These are phyloP conservation scores for Xerocomus nothofagi DNA, from an alignment of 1,284 basidiomycete species.

Conservation along the genomic window DNA sequence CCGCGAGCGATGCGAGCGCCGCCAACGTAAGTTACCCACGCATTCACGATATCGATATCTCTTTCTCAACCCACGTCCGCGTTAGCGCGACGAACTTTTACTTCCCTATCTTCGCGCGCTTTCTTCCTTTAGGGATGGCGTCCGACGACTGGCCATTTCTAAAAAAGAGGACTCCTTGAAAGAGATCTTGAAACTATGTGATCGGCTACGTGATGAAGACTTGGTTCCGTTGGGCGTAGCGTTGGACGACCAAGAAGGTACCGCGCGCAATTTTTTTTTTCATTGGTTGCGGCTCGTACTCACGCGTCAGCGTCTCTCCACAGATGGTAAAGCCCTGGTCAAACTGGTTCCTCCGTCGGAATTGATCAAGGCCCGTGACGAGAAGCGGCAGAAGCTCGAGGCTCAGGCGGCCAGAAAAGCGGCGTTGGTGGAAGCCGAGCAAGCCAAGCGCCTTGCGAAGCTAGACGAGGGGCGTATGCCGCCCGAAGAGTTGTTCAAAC, in stretches of 20 bases:
- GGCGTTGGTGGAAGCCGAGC: constrained; percentile 69
- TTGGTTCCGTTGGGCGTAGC: constrained; percentile 93
- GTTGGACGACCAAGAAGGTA: constrained; percentile 94
- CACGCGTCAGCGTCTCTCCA: background rate
- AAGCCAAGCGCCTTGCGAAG: constrained; percentile 76
- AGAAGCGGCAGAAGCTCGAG: constrained; percentile 77
- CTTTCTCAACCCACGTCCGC: background rate
- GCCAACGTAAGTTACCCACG: constrained; percentile 55
- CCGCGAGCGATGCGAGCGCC: constrained; percentile 39
- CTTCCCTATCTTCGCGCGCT: constrained; percentile 89
- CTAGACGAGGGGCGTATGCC: constrained; percentile 82
- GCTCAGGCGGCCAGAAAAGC: constrained; percentile 85
- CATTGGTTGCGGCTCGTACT: too few species aligned
- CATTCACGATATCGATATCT: constrained; percentile 3
- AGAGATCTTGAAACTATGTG: constrained; percentile 83
- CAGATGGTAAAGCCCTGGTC: constrained; percentile 92
- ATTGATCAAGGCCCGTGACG: constrained; percentile 83
- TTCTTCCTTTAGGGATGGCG: constrained; percentile 89
- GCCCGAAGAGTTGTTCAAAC: constrained; percentile 82
- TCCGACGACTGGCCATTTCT: constrained; percentile 81
- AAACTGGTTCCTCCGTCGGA: constrained; percentile 88
- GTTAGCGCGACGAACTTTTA: constrained; percentile 78
- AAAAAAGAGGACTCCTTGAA: constrained; percentile 65
- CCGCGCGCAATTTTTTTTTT: constrained; percentile 10
- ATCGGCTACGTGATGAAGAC: constrained; percentile 88